Evolutionary conservation across 306 rosid genomes (phyloP), one percentile per base, ranked within the genome.

Genomic region (Geum urbanum): DNA sequence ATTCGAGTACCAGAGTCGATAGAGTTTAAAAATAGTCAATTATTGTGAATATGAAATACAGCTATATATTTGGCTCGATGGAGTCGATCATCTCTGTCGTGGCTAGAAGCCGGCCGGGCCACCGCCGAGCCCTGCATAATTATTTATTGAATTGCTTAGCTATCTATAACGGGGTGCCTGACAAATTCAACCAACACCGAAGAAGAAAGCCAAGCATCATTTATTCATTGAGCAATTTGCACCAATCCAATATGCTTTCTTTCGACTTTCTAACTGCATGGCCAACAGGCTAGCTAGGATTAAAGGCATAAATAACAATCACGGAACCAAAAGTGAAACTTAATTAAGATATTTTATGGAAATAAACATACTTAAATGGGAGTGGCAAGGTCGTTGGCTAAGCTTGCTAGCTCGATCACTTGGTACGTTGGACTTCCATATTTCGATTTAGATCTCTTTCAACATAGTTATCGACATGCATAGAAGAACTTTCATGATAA

Each of bases 301-400:
- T 27, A 48, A 32, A 54, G 24, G 40, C 44, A 51, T 48, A 40
- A 65, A 73, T 63, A 78, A 62, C 61, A 73, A 40, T 72, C 75
- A 54, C 75, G 54, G 24, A 63, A 1, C 20, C 72, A 9, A 73
- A 46, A 63, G 58, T 13, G 16, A 53, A 18, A 13, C 7, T 22
- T 53, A 64, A 19, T 27, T 66, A 63, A 32, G 37, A 32, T 32
- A 32, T 32, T 32, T 3, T 32, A 32, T 32, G 3, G 37, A 32
- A 32, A 32, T 1, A 32, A 32, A 32, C 37, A 32, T 32, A 32
- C 37, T 32, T 32, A 32, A 32, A 14, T 19, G 27, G 52, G 49
- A 71, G 18, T 58, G 65, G 77, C 76, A 76, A 64, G 39, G 74
- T 72, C 52, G 62, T 59, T 58, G 75, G 61, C 63, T 66, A 49